These are phyloP conservation scores for Tricholoma flavovirens DNA, from an alignment of 768 basidiomycete species.

Conservation along the genomic window DNA sequence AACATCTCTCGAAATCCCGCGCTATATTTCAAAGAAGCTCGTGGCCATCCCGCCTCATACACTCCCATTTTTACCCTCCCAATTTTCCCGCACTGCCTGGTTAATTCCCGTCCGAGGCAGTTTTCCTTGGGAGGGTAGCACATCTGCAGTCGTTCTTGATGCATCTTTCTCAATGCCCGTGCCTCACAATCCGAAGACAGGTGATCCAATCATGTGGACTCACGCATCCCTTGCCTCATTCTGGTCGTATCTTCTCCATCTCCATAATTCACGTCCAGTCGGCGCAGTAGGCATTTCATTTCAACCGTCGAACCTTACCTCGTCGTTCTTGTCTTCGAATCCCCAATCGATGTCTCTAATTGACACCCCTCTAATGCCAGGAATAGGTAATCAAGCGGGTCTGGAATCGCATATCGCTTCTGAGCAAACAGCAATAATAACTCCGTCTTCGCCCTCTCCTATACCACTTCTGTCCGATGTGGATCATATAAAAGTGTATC, in stretches of 20 bases:
- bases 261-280: slow-evolving; percentile 31
- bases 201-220: slow-evolving; percentile 42
- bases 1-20: slow-evolving; percentile 17
- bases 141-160: slow-evolving; percentile 37
- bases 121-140: slow-evolving; percentile 42
- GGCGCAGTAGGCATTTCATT: slow-evolving; percentile 49
- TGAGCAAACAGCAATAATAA: background rate
- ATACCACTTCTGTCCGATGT: slow-evolving; percentile 23
- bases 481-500: slow-evolving; percentile 58
- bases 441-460: slow-evolving; percentile 1
- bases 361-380: background rate
- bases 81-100: slow-evolving; percentile 46
- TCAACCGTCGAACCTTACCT: slow-evolving; percentile 19
- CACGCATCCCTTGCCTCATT: slow-evolving; percentile 33
- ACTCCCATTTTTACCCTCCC: slow-evolving; percentile 18
- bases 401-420: background rate
- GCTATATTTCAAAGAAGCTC: slow-evolving; percentile 31
- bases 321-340: slow-evolving; percentile 1
- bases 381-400: background rate
- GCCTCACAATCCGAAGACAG: slow-evolving; percentile 12
- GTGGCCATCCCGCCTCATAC: slow-evolving; percentile 32
- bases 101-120: slow-evolving; percentile 51
- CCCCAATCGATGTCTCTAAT: background rate
- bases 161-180: slow-evolving; percentile 16
- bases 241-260: slow-evolving; percentile 43